A percentile compares a stretch with the other conserved stretches of the same genome.
phyloP scores from a whole-genome alignment of 139 green algal species.

The Eudorina sp. region DNA sequence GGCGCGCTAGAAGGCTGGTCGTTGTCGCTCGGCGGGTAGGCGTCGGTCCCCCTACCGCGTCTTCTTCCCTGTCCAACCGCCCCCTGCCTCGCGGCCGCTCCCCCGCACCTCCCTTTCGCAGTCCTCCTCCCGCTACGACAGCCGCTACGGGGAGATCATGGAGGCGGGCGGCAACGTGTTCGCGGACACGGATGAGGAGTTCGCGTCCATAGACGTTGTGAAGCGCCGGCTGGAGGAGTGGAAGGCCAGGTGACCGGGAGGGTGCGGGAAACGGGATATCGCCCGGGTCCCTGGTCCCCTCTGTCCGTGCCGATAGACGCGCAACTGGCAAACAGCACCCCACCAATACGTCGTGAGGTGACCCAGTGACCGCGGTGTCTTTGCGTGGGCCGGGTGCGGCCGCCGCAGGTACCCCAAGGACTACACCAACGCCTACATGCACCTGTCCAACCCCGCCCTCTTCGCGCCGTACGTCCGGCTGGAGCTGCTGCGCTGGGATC shows the following conservation, averaged over 20 bases:
- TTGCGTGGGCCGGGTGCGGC: too few relatives aligned
- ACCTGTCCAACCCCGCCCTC: slow-evolving; percentile 83
- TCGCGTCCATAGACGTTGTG: slow-evolving; percentile 67
- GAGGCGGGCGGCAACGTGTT: slow-evolving; percentile 78
- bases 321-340: too few relatives aligned
- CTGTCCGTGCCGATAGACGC: too few relatives aligned
- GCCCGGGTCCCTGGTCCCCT: too few relatives aligned
- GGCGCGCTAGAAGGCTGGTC: too few relatives aligned
- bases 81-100: too few relatives aligned
- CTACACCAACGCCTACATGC: slow-evolving; percentile 85
- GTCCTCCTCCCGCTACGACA: slow-evolving; percentile 64
- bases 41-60: too few relatives aligned
- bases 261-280: neutral
- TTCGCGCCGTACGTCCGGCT: slow-evolving; percentile 95
- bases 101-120: too few relatives aligned
- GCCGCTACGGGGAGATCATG: slow-evolving; percentile 76
- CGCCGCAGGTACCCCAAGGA: slow-evolving; percentile 63
- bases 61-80: too few relatives aligned
- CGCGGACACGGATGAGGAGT: slow-evolving; percentile 88
- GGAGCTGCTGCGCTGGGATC: slow-evolving; percentile 94
- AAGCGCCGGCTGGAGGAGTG: slow-evolving; percentile 77
- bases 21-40: too few relatives aligned
- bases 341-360: too few relatives aligned
- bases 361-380: too few relatives aligned
- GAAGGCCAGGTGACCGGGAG: slow-evolving; percentile 50